Evolutionary conservation across 2,329 filamentous ascomycete genomes (phyloP).

Genomic region (Colletotrichum incanum): DNA sequence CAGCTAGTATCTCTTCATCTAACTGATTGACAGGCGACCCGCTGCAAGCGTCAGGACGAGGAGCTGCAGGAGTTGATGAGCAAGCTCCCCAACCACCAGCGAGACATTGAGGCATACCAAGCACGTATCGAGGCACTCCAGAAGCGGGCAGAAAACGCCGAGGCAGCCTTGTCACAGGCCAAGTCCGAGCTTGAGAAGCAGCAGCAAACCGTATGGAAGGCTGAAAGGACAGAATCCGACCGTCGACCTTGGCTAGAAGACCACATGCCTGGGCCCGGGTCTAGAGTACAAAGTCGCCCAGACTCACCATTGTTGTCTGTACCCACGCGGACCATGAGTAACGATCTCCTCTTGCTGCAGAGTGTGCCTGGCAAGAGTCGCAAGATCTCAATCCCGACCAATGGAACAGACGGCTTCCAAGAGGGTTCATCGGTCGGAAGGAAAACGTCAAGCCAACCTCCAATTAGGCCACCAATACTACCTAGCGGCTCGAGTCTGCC

Average conservation of each 20-base stretch:
- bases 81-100: constrained; percentile 74
- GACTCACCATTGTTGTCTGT: constrained; percentile 69
- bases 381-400: constrained; percentile 67
- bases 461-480: constrained; percentile 58
- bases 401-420: constrained; percentile 59
- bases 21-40: constrained; percentile 68
- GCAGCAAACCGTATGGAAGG: constrained; percentile 61
- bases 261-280: constrained; percentile 55
- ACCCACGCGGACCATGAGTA: constrained; percentile 67
- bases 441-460: constrained; percentile 67
- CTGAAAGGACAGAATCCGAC: constrained; percentile 57
- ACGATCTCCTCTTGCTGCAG: constrained; percentile 62
- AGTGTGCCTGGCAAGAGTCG: constrained; percentile 53
- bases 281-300: constrained; percentile 66
- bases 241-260: constrained; percentile 70
- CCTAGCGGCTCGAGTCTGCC: constrained; percentile 56
- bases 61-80: constrained; percentile 82
- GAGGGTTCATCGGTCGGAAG: constrained; percentile 60
- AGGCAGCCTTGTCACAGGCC: constrained; percentile 74
- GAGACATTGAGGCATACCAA: constrained; percentile 74
- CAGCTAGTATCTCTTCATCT: constrained; percentile 40
- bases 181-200: constrained; percentile 67
- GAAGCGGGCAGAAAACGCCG: constrained; percentile 75
- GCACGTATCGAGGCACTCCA: constrained; percentile 74
- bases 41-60: constrained; percentile 81